A percentile compares a stretch with the other conserved stretches of the same genome.
phyloP scores from a whole-genome alignment of 2,329 filamentous ascomycete species.

The Fusarium musae region DNA sequence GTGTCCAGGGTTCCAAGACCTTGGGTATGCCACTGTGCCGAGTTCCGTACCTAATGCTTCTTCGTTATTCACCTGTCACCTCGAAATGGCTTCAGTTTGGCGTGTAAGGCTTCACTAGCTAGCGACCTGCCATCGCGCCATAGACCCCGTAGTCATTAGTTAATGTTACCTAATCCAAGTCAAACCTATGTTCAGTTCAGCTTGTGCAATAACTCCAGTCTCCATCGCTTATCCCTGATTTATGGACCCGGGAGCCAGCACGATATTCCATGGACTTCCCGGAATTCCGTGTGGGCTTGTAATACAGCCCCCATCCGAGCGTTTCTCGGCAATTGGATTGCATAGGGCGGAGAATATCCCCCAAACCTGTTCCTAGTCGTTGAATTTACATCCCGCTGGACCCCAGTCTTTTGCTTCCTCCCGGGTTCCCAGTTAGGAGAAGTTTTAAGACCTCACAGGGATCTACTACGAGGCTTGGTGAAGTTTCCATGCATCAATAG shows the following conservation, averaged over 20 bases:
- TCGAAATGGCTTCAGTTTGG: no score
- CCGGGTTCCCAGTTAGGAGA: background rate
- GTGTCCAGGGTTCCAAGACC: no score
- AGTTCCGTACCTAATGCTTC: background rate
- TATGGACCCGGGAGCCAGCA: background rate
- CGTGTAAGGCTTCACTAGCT: background rate
- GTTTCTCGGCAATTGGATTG: background rate
- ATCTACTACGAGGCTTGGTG: background rate
- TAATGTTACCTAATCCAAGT: no score
- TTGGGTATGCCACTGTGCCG: background rate
- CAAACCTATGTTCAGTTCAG: background rate
- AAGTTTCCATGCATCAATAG: no score
- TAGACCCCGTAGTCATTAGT: no score
- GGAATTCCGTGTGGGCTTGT: background rate
- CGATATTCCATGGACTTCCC: background rate
- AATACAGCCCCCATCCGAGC: background rate
- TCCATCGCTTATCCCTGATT: no score
- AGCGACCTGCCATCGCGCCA: background rate
- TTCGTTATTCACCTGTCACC: background rate
- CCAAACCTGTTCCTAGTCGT: no score
- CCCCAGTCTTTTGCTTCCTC: background rate
- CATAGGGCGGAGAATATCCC: background rate
- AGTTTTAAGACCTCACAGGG: background rate
- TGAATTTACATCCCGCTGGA: background rate
- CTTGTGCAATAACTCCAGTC: background rate